Evolutionary conservation across 371 early-diverging fungal genomes (phyloP).

Genomic region (Conidiobolus incongruus): DNA sequence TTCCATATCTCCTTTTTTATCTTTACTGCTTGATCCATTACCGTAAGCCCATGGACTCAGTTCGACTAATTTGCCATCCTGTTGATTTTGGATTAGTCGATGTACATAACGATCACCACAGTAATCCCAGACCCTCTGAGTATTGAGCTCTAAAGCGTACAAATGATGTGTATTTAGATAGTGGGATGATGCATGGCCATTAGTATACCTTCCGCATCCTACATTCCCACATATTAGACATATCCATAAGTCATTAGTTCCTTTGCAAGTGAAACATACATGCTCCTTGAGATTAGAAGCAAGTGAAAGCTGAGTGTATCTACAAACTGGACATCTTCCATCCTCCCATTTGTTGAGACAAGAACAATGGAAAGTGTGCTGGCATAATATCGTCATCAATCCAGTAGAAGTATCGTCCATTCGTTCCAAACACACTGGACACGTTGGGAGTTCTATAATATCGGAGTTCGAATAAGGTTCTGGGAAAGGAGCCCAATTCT

Average conservation of each 20-base stretch:
- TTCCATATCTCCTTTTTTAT: no score
- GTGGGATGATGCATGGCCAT: constrained; percentile 73
- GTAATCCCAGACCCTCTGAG: constrained; percentile 95
- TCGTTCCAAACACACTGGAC: constrained; percentile 83
- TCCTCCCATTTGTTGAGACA: constrained; percentile 81
- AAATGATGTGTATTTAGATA: constrained; percentile 53
- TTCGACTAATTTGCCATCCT: constrained; percentile 81
- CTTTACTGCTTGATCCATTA: no score
- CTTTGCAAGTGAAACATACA: neutral
- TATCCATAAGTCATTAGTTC: constrained; percentile 55
- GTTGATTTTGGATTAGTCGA: constrained; percentile 63
- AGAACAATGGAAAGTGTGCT: constrained; percentile 80
- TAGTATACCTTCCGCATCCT: constrained; percentile 52
- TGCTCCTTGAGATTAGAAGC: neutral
- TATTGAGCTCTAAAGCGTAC: constrained; percentile 77
- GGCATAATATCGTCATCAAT: constrained; percentile 73
- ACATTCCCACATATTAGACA: constrained; percentile 84
- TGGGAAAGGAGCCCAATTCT: neutral
- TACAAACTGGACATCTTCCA: constrained; percentile 77
- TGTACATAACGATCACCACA: constrained; percentile 85
- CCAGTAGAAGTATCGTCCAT: constrained; percentile 70
- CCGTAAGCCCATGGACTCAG: no score
- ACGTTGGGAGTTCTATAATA: constrained; percentile 56
- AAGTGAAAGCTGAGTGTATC: constrained; percentile 23
- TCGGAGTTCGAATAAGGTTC: neutral